Base-by-base conservation (phyloP, 495 filamentous ascomycete species). In the Annulohypoxylon maeteangense region DNA sequence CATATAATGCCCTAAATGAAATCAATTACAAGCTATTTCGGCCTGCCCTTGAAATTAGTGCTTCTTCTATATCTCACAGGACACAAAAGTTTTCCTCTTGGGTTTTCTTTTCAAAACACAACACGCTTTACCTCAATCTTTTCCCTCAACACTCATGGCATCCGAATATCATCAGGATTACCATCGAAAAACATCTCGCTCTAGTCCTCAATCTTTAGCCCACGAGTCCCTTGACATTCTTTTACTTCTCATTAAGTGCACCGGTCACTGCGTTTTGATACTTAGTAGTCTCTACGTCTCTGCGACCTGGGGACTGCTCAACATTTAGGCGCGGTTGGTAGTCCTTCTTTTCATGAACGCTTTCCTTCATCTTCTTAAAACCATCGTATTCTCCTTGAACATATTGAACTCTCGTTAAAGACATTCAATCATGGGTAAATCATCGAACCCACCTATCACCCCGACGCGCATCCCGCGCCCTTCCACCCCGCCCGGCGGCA, bases 41-140 rank as follows among this genome's bases (percentile, higher is more conserved):
- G 3, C 25, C 23, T 16, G 8, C 16, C 31, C 0, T 50, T 16
- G 11, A 7, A 31, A 14, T 57, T 29, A 61, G 4, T 14, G 34
- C 32, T 70, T 38, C 47, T 14, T 48, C 18, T 7, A 40, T 53
- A 53, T 51, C 55, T 60, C 36, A 7, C 42, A 11, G 47, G 45
- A 25, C 58, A 57, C 54, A 57, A 27, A 45, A 36, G 54, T 65
- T 42, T 27, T 31, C 32, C 27, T 62, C 25, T 51, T 62, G 50
- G 42, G 22, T 57, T 63, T 50, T 51, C 16, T 8, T 53, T 48
- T 32, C 20, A 31, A 44, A 44, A 25, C 34, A 59, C 38, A 50
- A 16, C 44, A 22, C n/a, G 38, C 25, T 12, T 14, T 16, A 40
- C 23, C 7, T 34, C n/a, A 7, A 1, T 23, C 20, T 14, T 31